Conservation (phyloP, 768 basidiomycete genomes). For the Lentinus brumalis region DNA sequence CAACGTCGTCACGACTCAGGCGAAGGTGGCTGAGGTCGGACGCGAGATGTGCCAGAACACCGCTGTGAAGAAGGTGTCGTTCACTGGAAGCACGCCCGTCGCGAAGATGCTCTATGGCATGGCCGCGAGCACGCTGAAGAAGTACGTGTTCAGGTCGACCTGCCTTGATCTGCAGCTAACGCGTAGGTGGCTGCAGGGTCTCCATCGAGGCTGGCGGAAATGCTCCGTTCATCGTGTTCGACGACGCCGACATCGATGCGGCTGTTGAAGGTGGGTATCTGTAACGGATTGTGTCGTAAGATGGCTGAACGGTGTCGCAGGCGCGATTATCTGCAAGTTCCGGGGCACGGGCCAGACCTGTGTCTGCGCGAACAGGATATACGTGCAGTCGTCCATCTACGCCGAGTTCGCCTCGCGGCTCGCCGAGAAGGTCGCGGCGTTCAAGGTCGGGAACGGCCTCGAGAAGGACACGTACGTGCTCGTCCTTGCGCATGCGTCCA, state of each 20-base stretch:
- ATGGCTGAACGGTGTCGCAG: constrained; percentile 35
- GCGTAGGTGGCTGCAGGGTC: constrained; percentile 35
- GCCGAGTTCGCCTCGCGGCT: constrained; percentile 90
- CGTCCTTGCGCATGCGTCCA: not conserved
- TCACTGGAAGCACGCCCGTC: constrained; percentile 86
- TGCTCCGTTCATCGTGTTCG: constrained; percentile 95
- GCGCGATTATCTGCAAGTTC: constrained; percentile 79
- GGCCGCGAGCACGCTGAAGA: constrained; percentile 79
- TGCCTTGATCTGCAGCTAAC: not conserved
- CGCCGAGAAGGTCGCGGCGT: constrained; percentile 76
- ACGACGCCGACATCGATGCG: constrained; percentile 90
- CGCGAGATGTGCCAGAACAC: constrained; percentile 93
- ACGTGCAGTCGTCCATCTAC: constrained; percentile 88
- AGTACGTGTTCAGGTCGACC: constrained; percentile 45
- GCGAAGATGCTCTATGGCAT: constrained; percentile 75
- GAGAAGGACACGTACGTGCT: constrained; percentile 68
- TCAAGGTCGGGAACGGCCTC: constrained; percentile 89
- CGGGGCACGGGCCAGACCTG: constrained; percentile 82
- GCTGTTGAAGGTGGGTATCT: constrained; percentile 76
- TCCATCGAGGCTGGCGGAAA: constrained; percentile 94
- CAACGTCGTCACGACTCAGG: constrained; percentile 89
- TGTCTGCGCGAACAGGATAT: constrained; percentile 88
- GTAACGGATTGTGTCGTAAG: not conserved
- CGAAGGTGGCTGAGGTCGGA: constrained; percentile 84
- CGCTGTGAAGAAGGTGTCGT: constrained; percentile 83